Conservation (phyloP, 2,329 filamentous ascomycete genomes). For the Cladosporium sp. region DNA sequence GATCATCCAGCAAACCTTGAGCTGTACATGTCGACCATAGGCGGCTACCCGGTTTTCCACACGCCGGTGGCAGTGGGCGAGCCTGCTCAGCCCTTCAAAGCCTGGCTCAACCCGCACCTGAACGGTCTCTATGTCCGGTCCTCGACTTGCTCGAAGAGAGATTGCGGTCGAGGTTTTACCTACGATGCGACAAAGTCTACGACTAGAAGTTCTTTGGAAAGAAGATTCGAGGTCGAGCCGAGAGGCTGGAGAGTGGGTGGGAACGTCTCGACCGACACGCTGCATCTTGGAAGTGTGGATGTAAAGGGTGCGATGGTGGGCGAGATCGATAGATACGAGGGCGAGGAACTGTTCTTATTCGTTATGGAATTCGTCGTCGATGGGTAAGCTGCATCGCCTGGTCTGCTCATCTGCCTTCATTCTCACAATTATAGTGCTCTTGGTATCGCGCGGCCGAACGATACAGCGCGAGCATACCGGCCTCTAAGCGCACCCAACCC, state of each 20-base stretch:
- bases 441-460: background rate
- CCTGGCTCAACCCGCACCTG: conserved; percentile 3
- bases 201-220: background rate
- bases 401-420: background rate
- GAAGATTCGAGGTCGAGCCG: conserved; percentile 2
- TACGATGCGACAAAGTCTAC: background rate
- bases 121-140: conserved; percentile 5
- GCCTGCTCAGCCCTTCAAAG: conserved; percentile 2
- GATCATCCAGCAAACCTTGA: background rate
- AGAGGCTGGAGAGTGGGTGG: conserved; percentile 3
- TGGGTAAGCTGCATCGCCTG: background rate
- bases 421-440: background rate
- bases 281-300: background rate
- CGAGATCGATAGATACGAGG: conserved; percentile 4
- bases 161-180: conserved; percentile 1
- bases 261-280: background rate
- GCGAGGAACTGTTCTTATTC: conserved; percentile 3
- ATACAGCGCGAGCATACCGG: background rate
- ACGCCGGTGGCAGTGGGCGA: conserved; percentile 1
- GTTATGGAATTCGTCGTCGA: conserved; percentile 7
- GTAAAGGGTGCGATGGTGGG: background rate
- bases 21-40: conserved; percentile 5
- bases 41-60: conserved; percentile 6
- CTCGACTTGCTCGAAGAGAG: background rate
- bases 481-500: background rate